Evolutionary conservation across 345 rosid species (phyloP).

Genomic region (Arabis alpina): DNA sequence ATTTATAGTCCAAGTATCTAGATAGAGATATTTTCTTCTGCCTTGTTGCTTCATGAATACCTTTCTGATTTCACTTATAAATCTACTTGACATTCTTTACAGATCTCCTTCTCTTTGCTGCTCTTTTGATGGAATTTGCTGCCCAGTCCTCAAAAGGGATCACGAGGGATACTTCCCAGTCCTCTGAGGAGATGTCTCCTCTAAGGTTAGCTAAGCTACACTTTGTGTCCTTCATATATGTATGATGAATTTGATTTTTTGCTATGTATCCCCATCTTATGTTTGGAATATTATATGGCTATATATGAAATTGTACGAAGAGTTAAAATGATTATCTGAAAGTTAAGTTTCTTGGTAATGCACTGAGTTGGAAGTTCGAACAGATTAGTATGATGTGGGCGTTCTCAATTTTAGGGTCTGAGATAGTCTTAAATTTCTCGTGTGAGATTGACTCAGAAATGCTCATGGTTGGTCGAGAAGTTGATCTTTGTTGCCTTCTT

Average conservation of each 20-base stretch:
- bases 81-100: constrained; percentile 16
- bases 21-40: constrained; percentile 14
- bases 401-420: background rate
- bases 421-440: background rate
- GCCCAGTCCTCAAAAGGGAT: constrained; percentile 88
- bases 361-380: constrained; percentile 1
- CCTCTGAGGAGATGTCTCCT: constrained; percentile 73
- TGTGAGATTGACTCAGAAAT: background rate
- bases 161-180: constrained; percentile 51
- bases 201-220: constrained; percentile 53
- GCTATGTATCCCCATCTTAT: constrained; percentile 8
- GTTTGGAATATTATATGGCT: background rate
- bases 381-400: background rate
- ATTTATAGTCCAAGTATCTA: constrained; percentile 9
- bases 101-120: constrained; percentile 86
- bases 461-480: constrained; percentile 22
- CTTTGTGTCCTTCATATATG: background rate
- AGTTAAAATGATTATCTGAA: background rate
- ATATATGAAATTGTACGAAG: background rate
- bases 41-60: constrained; percentile 18
- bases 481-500: constrained; percentile 38
- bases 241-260: background rate
- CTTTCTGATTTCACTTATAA: constrained; percentile 18
- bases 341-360: constrained; percentile 25
- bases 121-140: constrained; percentile 88